Percentiles rank a stretch among this genome's conserved stretches.
Evolutionary conservation across 108 stramenopile genomes (phyloP).

Genomic region (Skeletonema potamos): DNA sequence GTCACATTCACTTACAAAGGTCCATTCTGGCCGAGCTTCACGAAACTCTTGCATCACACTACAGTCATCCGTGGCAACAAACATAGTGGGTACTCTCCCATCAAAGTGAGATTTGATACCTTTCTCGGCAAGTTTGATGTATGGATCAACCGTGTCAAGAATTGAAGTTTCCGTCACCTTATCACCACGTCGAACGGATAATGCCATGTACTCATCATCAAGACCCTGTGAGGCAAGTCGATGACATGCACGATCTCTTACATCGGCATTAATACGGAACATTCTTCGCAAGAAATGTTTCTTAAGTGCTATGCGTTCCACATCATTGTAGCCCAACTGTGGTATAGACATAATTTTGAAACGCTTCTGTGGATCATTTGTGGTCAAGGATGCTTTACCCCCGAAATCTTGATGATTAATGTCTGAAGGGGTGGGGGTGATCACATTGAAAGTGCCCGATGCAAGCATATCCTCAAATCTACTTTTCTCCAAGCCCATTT

Average conservation of each 20-base stretch:
- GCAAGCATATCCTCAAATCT: background rate
- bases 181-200: conserved; percentile 6
- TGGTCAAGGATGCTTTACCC: background rate
- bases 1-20: conserved; percentile 13
- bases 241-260: background rate
- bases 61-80: conserved; percentile 9
- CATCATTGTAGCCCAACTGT: background rate
- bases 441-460: background rate
- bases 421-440: background rate
- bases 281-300: background rate
- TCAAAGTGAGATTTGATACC: conserved; percentile 4
- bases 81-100: conserved; percentile 1
- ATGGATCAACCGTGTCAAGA: background rate
- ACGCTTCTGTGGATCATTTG: background rate
- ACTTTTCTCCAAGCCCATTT: conserved; percentile 7
- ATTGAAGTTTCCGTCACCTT: conserved; percentile 1
- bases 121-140: conserved; percentile 4
- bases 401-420: conserved; percentile 5
- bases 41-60: conserved; percentile 13
- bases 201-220: conserved; percentile 9
- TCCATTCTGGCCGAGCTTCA: background rate
- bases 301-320: background rate
- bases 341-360: background rate
- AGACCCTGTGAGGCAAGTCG: conserved; percentile 6
- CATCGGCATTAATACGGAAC: background rate